Evolutionary conservation across 192 early-diverging fungal species (phyloP), one percentile per base, ranked within the genome.

Genomic region (Dispira simplex): DNA sequence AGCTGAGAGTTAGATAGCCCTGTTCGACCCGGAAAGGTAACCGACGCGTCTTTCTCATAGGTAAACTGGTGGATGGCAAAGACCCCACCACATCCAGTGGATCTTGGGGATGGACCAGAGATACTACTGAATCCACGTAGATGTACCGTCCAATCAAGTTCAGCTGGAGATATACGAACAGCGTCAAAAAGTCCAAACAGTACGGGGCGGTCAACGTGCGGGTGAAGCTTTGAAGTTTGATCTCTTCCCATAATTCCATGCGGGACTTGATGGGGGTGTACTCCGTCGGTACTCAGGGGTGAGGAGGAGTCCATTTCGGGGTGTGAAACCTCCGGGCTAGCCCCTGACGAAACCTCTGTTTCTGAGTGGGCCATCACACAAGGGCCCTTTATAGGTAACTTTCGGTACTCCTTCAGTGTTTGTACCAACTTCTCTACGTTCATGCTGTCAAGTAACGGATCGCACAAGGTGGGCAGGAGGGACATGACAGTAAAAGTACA

Each of bases 131-230:
- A 63, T 85, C 87, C 20, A 87, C 74, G 67, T 96, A 98, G 60
- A 90, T 89, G 74, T 85, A 87, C 28, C 92, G 83, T 2, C 94
- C 96, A 54, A 98, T 71, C 16, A 98, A 75, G 70, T 91, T 93
- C 43, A 98, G 79, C 71, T 98, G 92, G 8, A 90, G 70, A 52
- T 87, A 85, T 11, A 90, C 92, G 13, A 95, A 81, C 43, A 93
- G 63, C 0, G 89, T 88, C 62, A 98, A 71, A 46, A 97, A 78
- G n/a, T 84, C 86, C 49, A 95, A 70, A 28, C 89, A 79, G 67
- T 98, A 98, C 20, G 95, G 71, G 0, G 91, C 77, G 0, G 90
- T 83, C 49, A 95, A 66, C 26, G 90, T 90, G 27, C 93, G 82
- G 12, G 89, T 87, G 75, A 98, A 95, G 75, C 89, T 90, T 67